Base-by-base conservation (phyloP, 352 stramenopile species). In the Globisporangium solare region DNA sequence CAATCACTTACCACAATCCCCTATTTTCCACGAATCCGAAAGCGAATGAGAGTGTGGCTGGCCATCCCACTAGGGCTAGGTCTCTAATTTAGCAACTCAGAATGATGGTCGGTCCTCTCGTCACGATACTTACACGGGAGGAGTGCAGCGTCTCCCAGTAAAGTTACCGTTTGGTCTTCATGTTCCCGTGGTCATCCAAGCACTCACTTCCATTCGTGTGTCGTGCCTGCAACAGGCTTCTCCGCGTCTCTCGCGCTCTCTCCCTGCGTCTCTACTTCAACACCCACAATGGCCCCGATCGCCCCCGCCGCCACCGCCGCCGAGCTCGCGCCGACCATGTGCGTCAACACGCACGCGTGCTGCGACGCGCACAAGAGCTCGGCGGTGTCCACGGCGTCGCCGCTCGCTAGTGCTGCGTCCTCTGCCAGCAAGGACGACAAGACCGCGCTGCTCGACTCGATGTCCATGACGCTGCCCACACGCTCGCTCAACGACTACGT, bases 401-500 rank as follows among this genome's bases (percentile, higher is more conserved):
- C 43, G 18, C 49, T 56, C 12, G 20, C 43, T 47, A 21, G 47
- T 43, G 13, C 59, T 3, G 31, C 24, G 2, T 43, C 50, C 18
- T 21, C 50, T 21, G 22, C 42, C 3, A 0, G 35, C 53, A 2
- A 22, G 18, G 35, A 62, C 14, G 54, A 54, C 21, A 52, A 51
- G 17, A 18, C 47, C 17, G 50, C 68, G 20, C 56, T 39, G 18
- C 64, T 91, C 6, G 46, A 74, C n/a, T 55, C 61, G 41, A 72
- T 94, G 43, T 87, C 76, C 46, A 86, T 86, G 81, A 73, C 78
- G 57, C 65, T 92, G 31, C 68, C 79, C 4, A 71, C 73, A 15
- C 82, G 82, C 15, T 57, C 56, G 11, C 48, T 58, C 6, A 79
- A 88, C 54, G 84, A 96, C 69, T 67, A 88, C 56, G 64, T 81